A percentile compares a stretch with the other conserved stretches of the same genome.
phyloP scores from a whole-genome alignment of 1,284 basidiomycete species.

The Sanghuangporus sanghuang region DNA sequence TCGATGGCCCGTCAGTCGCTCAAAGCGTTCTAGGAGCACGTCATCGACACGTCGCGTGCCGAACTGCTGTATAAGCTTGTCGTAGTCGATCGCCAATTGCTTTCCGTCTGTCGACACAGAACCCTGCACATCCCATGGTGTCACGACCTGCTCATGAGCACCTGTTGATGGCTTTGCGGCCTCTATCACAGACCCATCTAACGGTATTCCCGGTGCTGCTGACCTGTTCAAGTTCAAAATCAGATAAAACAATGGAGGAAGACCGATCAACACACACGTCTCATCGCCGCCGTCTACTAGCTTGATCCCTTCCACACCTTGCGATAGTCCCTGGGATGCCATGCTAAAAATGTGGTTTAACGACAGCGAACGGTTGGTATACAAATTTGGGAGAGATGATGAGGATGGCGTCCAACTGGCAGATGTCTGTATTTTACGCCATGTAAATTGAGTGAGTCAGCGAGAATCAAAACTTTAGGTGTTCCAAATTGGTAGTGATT shows the following conservation, averaged over 20 bases:
- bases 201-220: background rate
- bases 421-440: background rate
- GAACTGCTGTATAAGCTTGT: slow-evolving; percentile 93
- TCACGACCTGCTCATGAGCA: slow-evolving; percentile 78
- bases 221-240: background rate
- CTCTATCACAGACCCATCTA: slow-evolving; percentile 26
- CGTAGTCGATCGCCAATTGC: slow-evolving; percentile 91
- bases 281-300: background rate
- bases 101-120: slow-evolving; percentile 86
- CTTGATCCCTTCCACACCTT: slow-evolving; percentile 3
- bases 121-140: slow-evolving; percentile 98
- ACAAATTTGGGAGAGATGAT: background rate
- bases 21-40: slow-evolving; percentile 84
- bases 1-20: slow-evolving; percentile 83
- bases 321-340: background rate
- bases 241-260: background rate
- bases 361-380: background rate
- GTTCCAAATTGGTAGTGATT: background rate
- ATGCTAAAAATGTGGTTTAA: background rate
- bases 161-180: slow-evolving; percentile 27
- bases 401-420: background rate
- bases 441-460: background rate
- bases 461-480: background rate
- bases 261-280: slow-evolving; percentile 8
- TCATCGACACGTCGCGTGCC: slow-evolving; percentile 83